Evolutionary conservation across 208 protist genomes (phyloP).

Genomic region (Trichomonas vaginalis): DNA sequence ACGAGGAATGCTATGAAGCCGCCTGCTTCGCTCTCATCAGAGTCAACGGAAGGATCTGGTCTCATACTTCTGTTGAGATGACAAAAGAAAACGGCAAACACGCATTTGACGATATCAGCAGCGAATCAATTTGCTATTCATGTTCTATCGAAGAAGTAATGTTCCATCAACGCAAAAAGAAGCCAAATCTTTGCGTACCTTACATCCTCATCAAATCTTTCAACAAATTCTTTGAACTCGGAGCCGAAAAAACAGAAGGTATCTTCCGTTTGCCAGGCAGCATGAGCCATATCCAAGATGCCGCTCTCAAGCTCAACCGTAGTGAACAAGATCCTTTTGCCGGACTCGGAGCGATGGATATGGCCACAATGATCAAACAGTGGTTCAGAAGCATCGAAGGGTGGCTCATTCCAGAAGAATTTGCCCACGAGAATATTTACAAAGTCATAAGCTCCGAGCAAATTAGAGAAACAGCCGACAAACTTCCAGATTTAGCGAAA

Average conservation of each 20-base stretch:
- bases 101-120: background rate
- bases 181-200: background rate
- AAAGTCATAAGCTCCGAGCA: background rate
- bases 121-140: background rate
- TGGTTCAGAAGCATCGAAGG: background rate
- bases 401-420: background rate
- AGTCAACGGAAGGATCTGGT: background rate
- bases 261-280: background rate
- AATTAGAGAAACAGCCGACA: background rate
- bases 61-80: background rate
- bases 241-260: background rate
- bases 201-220: background rate
- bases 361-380: background rate
- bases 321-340: background rate
- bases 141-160: background rate
- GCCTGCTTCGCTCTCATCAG: background rate
- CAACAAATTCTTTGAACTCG: background rate
- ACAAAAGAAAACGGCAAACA: background rate
- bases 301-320: background rate
- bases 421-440: background rate
- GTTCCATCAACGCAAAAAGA: background rate
- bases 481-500: background rate
- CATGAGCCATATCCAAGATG: background rate
- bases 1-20: too few relatives aligned
- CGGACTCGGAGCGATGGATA: background rate